Evolutionary conservation across 2,329 filamentous ascomycete species (phyloP).

Genomic region (Cyphellophora europaea): DNA sequence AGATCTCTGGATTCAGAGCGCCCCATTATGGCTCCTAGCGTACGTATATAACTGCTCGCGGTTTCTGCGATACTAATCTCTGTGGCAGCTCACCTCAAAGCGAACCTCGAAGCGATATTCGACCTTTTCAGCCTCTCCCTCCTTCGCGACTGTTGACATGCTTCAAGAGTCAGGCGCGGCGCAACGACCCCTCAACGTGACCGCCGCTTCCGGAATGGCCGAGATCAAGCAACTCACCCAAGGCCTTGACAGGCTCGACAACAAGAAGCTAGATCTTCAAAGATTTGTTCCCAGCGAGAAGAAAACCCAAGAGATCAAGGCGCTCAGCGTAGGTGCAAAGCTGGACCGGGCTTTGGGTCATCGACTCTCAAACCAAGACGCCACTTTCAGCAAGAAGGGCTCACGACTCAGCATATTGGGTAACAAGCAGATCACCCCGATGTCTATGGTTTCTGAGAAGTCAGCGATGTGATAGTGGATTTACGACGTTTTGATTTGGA

Average conservation of each 20-base stretch:
- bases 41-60: constrained; percentile 24
- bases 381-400: constrained; percentile 24
- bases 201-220: constrained; percentile 35
- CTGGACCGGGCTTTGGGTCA: constrained; percentile 78
- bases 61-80: constrained; percentile 7
- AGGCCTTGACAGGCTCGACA: constrained; percentile 78
- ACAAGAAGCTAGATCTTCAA: constrained; percentile 74
- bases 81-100: constrained; percentile 27
- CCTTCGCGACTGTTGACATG: constrained; percentile 35
- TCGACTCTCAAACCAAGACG: constrained; percentile 82
- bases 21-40: constrained; percentile 46
- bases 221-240: constrained; percentile 69
- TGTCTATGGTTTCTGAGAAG: background rate
- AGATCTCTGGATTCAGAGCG: constrained; percentile 44
- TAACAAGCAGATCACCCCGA: constrained; percentile 2
- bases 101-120: constrained; percentile 45
- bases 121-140: constrained; percentile 39
- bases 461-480: background rate
- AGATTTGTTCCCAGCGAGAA: constrained; percentile 69
- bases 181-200: constrained; percentile 9
- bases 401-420: constrained; percentile 1
- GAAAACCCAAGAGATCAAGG: constrained; percentile 73
- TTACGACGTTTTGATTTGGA: no score
- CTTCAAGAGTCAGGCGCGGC: constrained; percentile 12
- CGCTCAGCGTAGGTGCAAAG: constrained; percentile 82